Base-by-base conservation (phyloP, 73 alveolate genomes). In the Tetrahymena elliotti region DNA sequence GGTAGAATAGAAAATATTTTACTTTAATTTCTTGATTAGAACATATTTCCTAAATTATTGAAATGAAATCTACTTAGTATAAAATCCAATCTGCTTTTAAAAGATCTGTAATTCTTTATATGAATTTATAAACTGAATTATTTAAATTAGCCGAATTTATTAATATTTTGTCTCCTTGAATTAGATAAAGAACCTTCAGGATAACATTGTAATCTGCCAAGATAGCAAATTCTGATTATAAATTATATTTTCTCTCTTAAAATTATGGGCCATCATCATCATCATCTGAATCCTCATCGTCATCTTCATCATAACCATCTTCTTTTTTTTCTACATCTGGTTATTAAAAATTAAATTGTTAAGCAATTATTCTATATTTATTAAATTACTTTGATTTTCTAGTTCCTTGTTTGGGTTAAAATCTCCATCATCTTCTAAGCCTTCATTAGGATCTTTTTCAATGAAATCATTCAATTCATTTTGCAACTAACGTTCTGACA, bases 71-170 rank as follows among this genome's bases (percentile, higher is more conserved):
- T 3, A 97, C 39, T 84, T 98, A 94, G 95, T 96, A 98, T 83
- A 98, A 98, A 35, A 98, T 95, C 98, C 98, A 98, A 33, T 97
- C 97, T 7, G 98, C 97, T 83, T 96, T 93, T n/a, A 97, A 84
- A 35, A 96, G 93, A 92, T 95, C 94, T n/a, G 96, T 93, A 16
- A 98, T 94, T 95, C 98, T 95, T 54, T 94, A 93, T 39, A 98
- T 96, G 82, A 94, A 96, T 18, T 92, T 40, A 27, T 37, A 92
- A 35, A 94, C 93, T 10, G 95, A 93, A 22, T 93, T 38, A 34
- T 93, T 40, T 16, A 98, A 52, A 31, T 84, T 94, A 33, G 95
- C 38, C 37, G 95, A 18, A n/a, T 94, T 94, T 11, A 36, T 47
- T 94, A 94, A 47, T 6, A 94, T n/a, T 47, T 94, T 88, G n/a